Evolutionary conservation across 371 early-diverging fungal genomes (phyloP), one percentile per base, ranked within the genome.

Genomic region (Apophysomyces sp.): DNA sequence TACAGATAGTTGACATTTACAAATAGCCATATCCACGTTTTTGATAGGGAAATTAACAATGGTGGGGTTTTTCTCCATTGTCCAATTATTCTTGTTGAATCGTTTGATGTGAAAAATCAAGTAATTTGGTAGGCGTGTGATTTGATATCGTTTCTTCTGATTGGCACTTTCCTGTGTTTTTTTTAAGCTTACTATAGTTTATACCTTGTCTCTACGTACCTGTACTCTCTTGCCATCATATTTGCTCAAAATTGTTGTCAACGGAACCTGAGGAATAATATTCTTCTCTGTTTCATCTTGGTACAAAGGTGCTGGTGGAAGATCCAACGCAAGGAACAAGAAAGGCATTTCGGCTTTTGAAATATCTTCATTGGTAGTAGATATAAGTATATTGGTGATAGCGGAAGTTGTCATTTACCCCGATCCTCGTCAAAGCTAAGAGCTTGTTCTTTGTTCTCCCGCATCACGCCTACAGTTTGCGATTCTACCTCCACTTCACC

Each of bases 31-130:
- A 61, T 94, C 90, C 3, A 97, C 68, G 55, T 90, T 86, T 58
- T 88, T 87, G 60, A 96, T 89, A 1, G 97, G 94, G 57, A 94
- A 98, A 61, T 93, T 96, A n/a, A 99, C 97, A 67, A 99, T 97
- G 3, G 99, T 99, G 0, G 94, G 96, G 68, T 98, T 98, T 81
- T 96, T 96, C 69, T 99, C 99, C 9, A 71, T 62, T 6, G 85
- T 74, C 83, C 91, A 94, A 63, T 89, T 93, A 75, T 93, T 94
- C 71, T 94, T 96, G 6, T 88, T 86, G 66, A 98, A 96, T 32
- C 99, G 83, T 69, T 94, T 94, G 59, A 97, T 88, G 68, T 94
- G 92, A 55, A 98, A 86, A 34, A 98, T 92, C 13, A 99, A 75
- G 68, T 91, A 98, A 28, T 81, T 77, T 1, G 99, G 99, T 15